Evolutionary conservation across 306 rosid species (phyloP).

Genomic region (Trifolium pratense): DNA sequence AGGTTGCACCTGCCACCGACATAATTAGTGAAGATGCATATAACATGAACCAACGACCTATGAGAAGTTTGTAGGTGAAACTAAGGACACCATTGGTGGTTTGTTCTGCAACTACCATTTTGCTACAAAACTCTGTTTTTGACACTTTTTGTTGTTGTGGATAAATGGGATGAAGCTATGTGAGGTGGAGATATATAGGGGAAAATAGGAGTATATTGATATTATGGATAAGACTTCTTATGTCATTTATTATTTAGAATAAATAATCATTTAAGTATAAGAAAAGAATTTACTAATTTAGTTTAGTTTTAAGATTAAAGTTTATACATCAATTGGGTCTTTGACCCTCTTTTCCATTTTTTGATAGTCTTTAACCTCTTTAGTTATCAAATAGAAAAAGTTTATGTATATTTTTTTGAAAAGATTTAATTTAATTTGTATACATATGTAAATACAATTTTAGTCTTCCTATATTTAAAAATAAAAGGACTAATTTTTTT

Average conservation of each 20-base stretch:
- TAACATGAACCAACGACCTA: constrained; percentile 79
- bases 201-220: not conserved
- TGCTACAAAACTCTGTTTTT: not conserved
- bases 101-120: constrained; percentile 45
- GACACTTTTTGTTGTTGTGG: not conserved
- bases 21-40: constrained; percentile 71
- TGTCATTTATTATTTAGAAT: not conserved
- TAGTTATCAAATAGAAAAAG: no score
- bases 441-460: no score
- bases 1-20: constrained; percentile 71
- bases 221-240: not conserved
- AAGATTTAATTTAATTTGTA: no score
- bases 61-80: constrained; percentile 48
- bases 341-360: not conserved
- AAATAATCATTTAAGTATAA: not conserved
- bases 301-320: not conserved
- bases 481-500: no score
- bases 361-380: no score
- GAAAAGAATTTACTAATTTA: not conserved
- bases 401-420: no score
- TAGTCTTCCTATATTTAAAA: no score
- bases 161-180: not conserved
- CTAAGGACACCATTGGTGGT: constrained; percentile 3
- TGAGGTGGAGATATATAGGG: not conserved
- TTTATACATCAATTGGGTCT: not conserved